A percentile compares a stretch with the other conserved stretches of the same genome.
Evolutionary conservation across 1,139 yeast species (phyloP).

Genomic region (Suhomyces atakaporum): DNA sequence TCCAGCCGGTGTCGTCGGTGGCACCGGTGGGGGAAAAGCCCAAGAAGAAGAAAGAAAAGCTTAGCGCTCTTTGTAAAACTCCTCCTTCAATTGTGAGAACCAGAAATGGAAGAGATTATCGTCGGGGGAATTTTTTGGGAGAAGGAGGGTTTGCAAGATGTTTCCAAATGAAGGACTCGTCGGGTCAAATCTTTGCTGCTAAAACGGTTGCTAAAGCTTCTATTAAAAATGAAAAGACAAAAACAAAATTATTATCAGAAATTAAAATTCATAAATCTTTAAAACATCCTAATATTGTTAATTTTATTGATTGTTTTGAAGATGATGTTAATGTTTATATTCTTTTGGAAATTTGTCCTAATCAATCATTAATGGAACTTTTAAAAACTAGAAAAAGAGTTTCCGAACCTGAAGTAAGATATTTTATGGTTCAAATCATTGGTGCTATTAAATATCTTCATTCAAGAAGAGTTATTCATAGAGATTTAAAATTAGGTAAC

Average conservation of each 20-base stretch:
- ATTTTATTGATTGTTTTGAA: slow-evolving; percentile 92
- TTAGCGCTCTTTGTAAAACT: slow-evolving; percentile 86
- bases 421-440: slow-evolving; percentile 85
- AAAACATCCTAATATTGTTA: slow-evolving; percentile 86
- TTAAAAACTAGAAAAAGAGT: slow-evolving; percentile 78
- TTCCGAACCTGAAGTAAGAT: slow-evolving; percentile 90
- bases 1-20: slow-evolving; percentile 16
- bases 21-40: slow-evolving; percentile 21
- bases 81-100: slow-evolving; percentile 93
- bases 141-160: slow-evolving; percentile 99
- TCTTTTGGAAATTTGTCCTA: slow-evolving; percentile 89
- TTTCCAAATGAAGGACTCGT: slow-evolving; percentile 90
- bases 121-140: slow-evolving; percentile 88
- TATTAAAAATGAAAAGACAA: slow-evolving; percentile 86
- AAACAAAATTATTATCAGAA: slow-evolving; percentile 85
- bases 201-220: slow-evolving; percentile 97
- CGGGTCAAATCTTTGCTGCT: slow-evolving; percentile 90
- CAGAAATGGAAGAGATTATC: slow-evolving; percentile 83
- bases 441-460: slow-evolving; percentile 95
- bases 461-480: slow-evolving; percentile 87
- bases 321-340: slow-evolving; percentile 93
- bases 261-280: slow-evolving; percentile 93
- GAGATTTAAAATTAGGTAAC: slow-evolving; percentile 93
- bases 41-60: slow-evolving; percentile 78
- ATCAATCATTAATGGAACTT: slow-evolving; percentile 90